Conservation (phyloP, 352 stramenopile species). For the Albugo laibachii region DNA sequence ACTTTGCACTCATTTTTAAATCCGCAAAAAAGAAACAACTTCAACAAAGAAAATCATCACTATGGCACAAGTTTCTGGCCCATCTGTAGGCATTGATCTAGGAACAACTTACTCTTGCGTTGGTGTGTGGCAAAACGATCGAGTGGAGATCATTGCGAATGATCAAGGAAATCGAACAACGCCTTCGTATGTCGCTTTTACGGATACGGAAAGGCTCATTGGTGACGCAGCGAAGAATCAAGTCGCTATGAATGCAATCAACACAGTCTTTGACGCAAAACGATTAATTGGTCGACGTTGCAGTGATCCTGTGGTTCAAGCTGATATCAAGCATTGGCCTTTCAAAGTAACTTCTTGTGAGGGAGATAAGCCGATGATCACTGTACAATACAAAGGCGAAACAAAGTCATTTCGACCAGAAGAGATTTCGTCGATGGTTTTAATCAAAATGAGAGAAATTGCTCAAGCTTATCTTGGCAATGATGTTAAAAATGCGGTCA, state of each 20-base stretch:
- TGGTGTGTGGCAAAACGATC: constrained; percentile 83
- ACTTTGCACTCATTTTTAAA: too few relatives aligned
- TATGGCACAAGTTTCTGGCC: not conserved
- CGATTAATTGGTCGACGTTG: constrained; percentile 90
- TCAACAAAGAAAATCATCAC: too few relatives aligned
- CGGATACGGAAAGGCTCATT: constrained; percentile 61
- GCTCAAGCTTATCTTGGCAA: constrained; percentile 47
- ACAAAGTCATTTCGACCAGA: constrained; percentile 53
- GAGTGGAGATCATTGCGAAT: constrained; percentile 19
- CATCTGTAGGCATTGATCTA: constrained; percentile 78
- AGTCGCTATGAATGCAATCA: constrained; percentile 79
- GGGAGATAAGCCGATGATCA: constrained; percentile 47
- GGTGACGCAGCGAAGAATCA: constrained; percentile 77
- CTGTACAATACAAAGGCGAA: constrained; percentile 50
- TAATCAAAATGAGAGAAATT: constrained; percentile 49
- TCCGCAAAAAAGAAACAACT: too few relatives aligned
- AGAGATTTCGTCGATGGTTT: constrained; percentile 58
- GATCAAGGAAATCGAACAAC: constrained; percentile 81
- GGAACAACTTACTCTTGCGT: constrained; percentile 85
- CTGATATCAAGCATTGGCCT: constrained; percentile 42
- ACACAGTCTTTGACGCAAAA: constrained; percentile 95
- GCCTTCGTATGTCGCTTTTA: constrained; percentile 82
- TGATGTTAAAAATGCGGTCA: constrained; percentile 49
- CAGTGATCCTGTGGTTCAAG: constrained; percentile 77
- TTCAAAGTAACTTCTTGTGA: constrained; percentile 41